Evolutionary conservation across 139 green algal genomes (phyloP).

Genomic region (Coelastrella sp.): DNA sequence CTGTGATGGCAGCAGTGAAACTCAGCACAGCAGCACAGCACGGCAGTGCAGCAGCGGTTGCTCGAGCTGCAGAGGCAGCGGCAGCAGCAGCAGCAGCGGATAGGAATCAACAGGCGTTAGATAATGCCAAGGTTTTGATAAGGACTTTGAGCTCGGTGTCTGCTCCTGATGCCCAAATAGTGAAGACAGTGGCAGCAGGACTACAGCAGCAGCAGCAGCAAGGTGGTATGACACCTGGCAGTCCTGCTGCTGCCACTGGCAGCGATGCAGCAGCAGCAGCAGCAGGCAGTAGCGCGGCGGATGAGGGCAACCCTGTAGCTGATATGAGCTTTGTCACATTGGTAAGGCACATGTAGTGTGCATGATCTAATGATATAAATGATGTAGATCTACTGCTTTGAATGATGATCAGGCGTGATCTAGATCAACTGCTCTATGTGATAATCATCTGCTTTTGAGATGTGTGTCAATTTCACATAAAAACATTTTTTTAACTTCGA

Average conservation of each 20-base stretch:
- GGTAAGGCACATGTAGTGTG: neutral
- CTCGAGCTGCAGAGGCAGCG: neutral
- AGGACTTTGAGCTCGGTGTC: constrained; percentile 1
- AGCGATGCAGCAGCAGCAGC: neutral
- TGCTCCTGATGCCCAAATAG: neutral
- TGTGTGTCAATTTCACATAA: neutral
- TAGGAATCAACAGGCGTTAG: neutral
- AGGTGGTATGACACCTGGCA: neutral
- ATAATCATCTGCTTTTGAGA: neutral
- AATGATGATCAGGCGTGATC: neutral
- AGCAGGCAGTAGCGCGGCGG: neutral
- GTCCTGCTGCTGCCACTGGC: neutral
- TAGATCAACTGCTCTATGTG: no score
- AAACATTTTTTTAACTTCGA: neutral
- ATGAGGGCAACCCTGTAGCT: neutral
- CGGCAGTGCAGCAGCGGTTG: neutral
- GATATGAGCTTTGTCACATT: constrained; percentile 29
- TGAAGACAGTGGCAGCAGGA: neutral
- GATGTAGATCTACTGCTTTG: neutral
- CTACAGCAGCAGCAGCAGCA: constrained; percentile 1
- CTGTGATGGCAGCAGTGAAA: neutral
- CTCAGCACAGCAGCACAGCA: neutral
- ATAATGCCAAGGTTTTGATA: neutral
- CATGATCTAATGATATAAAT: neutral
- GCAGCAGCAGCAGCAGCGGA: constrained; percentile 25